A percentile compares a stretch with the other conserved stretches of the same genome.
These are phyloP conservation scores for Pythium brachiatum DNA, from an alignment of 352 stramenopile species.

Conservation along the genomic window DNA sequence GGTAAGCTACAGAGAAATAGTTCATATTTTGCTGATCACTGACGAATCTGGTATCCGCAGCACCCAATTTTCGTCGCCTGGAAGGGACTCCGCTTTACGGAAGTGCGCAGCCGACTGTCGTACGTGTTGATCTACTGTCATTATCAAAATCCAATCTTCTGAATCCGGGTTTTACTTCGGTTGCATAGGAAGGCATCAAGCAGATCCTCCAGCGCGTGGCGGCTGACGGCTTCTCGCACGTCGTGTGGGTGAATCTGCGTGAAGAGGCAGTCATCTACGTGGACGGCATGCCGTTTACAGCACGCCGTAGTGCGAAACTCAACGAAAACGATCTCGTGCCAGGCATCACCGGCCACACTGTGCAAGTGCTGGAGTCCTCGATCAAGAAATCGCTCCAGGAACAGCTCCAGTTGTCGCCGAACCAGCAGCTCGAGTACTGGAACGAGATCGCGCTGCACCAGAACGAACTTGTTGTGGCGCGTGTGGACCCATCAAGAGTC, in stretches of 20 bases:
- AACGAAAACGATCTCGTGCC: conserved; percentile 85
- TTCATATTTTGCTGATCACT: too few species aligned
- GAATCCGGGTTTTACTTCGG: background rate
- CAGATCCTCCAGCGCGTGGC: conserved; percentile 65
- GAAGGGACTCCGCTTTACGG: conserved; percentile 70
- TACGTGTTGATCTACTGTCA: conserved; percentile 21
- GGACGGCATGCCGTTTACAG: conserved; percentile 67
- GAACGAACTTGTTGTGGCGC: conserved; percentile 51
- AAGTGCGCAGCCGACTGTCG: conserved; percentile 67
- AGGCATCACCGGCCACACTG: conserved; percentile 78
- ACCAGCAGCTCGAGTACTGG: conserved; percentile 79
- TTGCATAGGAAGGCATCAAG: conserved; percentile 57
- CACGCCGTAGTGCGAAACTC: conserved; percentile 63
- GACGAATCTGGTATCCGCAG: conserved; percentile 22
- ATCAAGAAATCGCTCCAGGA: conserved; percentile 80
- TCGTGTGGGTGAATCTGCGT: conserved; percentile 83
- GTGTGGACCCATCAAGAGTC: conserved; percentile 44
- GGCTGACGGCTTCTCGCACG: conserved; percentile 71
- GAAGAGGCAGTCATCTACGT: conserved; percentile 87
- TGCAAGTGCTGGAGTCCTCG: conserved; percentile 76
- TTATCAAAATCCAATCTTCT: background rate
- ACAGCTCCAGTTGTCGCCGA: conserved; percentile 36
- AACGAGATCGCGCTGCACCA: conserved; percentile 61
- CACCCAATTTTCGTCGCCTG: conserved; percentile 78
- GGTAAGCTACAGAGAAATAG: conserved; percentile 35